Percentiles rank a stretch among this genome's conserved stretches.
Evolutionary conservation across 371 early-diverging fungal genomes (phyloP).

Genomic region (Mucor saturninus): DNA sequence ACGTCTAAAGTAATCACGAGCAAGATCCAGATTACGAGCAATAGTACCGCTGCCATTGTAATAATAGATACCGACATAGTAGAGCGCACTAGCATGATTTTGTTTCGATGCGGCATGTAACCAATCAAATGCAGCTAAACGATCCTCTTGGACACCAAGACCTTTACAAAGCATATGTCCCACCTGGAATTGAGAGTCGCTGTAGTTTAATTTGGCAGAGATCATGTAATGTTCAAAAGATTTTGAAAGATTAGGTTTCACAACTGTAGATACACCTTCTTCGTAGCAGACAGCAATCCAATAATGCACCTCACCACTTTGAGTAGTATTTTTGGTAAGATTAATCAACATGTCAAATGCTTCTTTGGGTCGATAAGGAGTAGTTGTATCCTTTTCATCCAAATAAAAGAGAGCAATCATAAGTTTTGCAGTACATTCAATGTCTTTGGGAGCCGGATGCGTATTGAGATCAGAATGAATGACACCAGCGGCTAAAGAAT

Average conservation of each 20-base stretch:
- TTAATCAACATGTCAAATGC: conserved; percentile 39
- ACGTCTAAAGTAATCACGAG: conserved; percentile 46
- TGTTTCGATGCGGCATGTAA: conserved; percentile 55
- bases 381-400: conserved; percentile 38
- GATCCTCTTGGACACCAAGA: conserved; percentile 51
- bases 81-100: conserved; percentile 48
- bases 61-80: conserved; percentile 53
- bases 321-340: conserved; percentile 13
- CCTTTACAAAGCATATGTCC: conserved; percentile 59
- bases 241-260: conserved; percentile 23
- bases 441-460: conserved; percentile 38
- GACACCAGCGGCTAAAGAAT: conserved; percentile 46
- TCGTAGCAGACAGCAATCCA: conserved; percentile 51
- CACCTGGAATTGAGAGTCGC: conserved; percentile 51
- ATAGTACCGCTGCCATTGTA: conserved; percentile 47
- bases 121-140: conserved; percentile 55
- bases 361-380: conserved; percentile 25
- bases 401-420: conserved; percentile 48
- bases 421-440: conserved; percentile 33
- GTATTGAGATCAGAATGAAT: conserved; percentile 33
- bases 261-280: conserved; percentile 45
- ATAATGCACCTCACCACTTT: conserved; percentile 32
- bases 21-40: conserved; percentile 35
- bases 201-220: conserved; percentile 38
- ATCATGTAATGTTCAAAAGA: conserved; percentile 41